phyloP scores from a whole-genome alignment of 176 grass and related monocot genomes.

The Avena eriantha region DNA sequence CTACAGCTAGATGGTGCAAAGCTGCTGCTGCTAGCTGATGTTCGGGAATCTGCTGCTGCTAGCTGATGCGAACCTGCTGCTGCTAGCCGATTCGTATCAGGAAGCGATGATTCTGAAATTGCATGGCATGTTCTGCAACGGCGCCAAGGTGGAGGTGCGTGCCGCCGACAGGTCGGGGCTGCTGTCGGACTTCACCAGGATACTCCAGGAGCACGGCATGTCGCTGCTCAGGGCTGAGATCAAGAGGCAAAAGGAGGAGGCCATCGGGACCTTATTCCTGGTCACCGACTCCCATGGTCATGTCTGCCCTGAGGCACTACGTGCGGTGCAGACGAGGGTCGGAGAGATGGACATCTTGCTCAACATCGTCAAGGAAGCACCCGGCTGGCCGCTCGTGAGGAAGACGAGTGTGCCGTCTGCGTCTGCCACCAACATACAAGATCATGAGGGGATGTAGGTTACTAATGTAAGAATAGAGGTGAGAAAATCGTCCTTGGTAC shows the following conservation, averaged over 20 bases:
- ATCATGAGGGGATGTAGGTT: constrained; percentile 40
- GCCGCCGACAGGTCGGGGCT: constrained; percentile 52
- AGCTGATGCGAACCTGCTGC: no score
- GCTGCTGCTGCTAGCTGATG: no score
- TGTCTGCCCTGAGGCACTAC: constrained; percentile 51
- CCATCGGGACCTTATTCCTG: constrained; percentile 52
- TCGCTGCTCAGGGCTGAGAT: constrained; percentile 51
- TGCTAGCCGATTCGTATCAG: no score
- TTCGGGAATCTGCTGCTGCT: no score
- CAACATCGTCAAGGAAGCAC: constrained; percentile 33
- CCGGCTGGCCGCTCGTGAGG: constrained; percentile 48
- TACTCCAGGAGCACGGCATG: constrained; percentile 63
- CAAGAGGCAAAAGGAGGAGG: constrained; percentile 53
- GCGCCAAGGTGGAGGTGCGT: constrained; percentile 55
- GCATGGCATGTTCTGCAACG: constrained; percentile 54
- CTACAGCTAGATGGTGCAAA: no score
- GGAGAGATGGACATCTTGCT: constrained; percentile 44
- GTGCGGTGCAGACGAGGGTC: constrained; percentile 45
- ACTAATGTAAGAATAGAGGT: no score
- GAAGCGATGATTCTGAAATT: neutral
- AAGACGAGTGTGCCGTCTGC: constrained; percentile 24
- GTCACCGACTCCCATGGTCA: constrained; percentile 58
- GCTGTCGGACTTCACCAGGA: constrained; percentile 66
- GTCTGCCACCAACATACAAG: neutral
- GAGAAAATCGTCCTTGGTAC: no score